These are phyloP conservation scores for Cercospora sp. DNA, from an alignment of 2,329 filamentous ascomycete genomes.

Conservation along the genomic window DNA sequence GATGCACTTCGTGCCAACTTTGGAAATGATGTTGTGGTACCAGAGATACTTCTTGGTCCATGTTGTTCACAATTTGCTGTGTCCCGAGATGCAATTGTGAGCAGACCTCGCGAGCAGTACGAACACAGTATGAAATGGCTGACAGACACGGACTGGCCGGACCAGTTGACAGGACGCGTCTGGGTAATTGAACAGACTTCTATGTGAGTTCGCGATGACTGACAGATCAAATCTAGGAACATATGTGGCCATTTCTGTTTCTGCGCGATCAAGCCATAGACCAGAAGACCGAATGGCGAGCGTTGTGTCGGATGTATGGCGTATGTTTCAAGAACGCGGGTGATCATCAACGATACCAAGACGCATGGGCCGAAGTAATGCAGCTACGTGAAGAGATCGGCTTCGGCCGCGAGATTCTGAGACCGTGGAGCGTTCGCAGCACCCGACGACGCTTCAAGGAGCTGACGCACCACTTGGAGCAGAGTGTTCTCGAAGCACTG, in stretches of 20 bases:
- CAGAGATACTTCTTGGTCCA: slow-evolving; percentile 19
- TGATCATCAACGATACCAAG: neutral
- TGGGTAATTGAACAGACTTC: slow-evolving; percentile 11
- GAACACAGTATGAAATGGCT: slow-evolving; percentile 18
- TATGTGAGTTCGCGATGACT: neutral
- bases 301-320: slow-evolving; percentile 4
- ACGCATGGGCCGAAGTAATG: neutral
- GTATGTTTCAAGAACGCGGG: neutral
- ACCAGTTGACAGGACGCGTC: slow-evolving; percentile 18
- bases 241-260: slow-evolving; percentile 24
- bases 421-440: neutral
- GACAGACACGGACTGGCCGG: slow-evolving; percentile 16
- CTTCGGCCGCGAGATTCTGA: neutral
- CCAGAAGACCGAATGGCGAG: slow-evolving; percentile 8
- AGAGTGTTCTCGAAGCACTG: neutral
- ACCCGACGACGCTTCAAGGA: neutral
- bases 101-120: slow-evolving; percentile 22
- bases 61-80: slow-evolving; percentile 29
- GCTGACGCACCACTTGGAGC: neutral
- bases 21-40: slow-evolving; percentile 17
- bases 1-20: slow-evolving; percentile 20
- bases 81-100: slow-evolving; percentile 12
- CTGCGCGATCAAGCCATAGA: slow-evolving; percentile 6
- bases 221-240: slow-evolving; percentile 20
- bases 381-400: neutral